phyloP scores from a whole-genome alignment of 495 filamentous ascomycete genomes.

The Lophium mytilinum region DNA sequence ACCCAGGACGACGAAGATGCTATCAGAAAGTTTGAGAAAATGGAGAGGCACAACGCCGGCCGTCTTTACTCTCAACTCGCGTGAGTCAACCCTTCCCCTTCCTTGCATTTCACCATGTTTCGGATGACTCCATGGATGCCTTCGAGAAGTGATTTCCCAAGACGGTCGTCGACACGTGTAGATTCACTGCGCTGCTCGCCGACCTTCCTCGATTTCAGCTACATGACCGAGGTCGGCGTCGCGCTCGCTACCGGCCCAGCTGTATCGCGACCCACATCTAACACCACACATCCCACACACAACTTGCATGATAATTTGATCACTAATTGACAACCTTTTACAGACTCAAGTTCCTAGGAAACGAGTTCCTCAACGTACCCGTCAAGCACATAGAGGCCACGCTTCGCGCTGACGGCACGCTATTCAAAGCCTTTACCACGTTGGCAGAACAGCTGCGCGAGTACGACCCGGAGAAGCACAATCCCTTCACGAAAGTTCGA shows the following conservation, averaged over 20 bases:
- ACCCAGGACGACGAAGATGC: conserved; percentile 17
- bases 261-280: no score
- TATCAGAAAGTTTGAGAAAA: conserved; percentile 2
- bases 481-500: conserved; percentile 23
- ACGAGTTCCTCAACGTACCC: conserved; percentile 43
- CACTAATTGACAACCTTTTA: neutral
- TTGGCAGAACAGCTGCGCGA: conserved; percentile 37
- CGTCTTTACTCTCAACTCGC: neutral
- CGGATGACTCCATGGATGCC: no score
- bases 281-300: no score
- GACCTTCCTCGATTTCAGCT: no score
- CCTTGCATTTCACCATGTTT: no score
- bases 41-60: neutral
- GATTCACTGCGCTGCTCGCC: no score
- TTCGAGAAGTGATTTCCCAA: no score
- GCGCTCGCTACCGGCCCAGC: no score
- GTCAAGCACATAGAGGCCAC: conserved; percentile 39
- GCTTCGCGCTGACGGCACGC: conserved; percentile 33
- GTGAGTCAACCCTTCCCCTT: neutral
- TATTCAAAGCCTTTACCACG: conserved; percentile 39
- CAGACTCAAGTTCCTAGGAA: conserved; percentile 32
- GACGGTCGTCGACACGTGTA: no score
- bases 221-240: no score
- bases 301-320: neutral
- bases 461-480: conserved; percentile 20